phyloP scores from a whole-genome alignment of 805 yeast genomes.

The Yamadazyma scolyti region DNA sequence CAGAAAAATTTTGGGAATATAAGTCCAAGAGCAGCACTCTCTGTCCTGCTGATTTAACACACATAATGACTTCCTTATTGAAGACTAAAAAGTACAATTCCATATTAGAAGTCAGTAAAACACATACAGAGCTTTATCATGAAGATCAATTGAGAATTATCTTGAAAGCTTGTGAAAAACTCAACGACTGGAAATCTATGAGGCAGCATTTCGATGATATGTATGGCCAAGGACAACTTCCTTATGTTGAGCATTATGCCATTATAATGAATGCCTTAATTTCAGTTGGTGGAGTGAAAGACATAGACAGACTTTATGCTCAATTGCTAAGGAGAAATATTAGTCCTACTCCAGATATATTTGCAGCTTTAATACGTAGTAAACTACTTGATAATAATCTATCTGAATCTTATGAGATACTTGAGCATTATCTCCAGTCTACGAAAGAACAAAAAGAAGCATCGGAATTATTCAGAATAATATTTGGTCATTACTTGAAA shows the following conservation, averaged over 20 bases:
- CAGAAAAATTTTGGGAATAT: constrained; percentile 6
- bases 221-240: constrained; percentile 52
- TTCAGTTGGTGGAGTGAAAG: constrained; percentile 40
- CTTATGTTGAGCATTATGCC: constrained; percentile 53
- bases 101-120: constrained; percentile 28
- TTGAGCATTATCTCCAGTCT: too few relatives aligned
- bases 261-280: constrained; percentile 62
- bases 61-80: constrained; percentile 27
- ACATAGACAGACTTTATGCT: constrained; percentile 48
- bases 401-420: too few relatives aligned
- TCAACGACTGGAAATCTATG: constrained; percentile 50
- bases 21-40: neutral
- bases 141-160: constrained; percentile 48
- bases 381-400: too few relatives aligned
- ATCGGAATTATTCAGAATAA: constrained; percentile 19
- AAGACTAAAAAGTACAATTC: constrained; percentile 16
- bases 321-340: constrained; percentile 44
- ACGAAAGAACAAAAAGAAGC: too few relatives aligned
- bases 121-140: constrained; percentile 38
- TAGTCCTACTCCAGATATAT: constrained; percentile 42
- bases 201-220: constrained; percentile 55
- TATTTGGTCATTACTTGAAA: constrained; percentile 24
- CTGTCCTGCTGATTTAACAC: constrained; percentile 20
- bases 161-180: constrained; percentile 42
- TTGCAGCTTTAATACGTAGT: constrained; percentile 44